Base-by-base conservation (phyloP, 192 early-diverging fungal genomes). In the Dissophora globulifera region DNA sequence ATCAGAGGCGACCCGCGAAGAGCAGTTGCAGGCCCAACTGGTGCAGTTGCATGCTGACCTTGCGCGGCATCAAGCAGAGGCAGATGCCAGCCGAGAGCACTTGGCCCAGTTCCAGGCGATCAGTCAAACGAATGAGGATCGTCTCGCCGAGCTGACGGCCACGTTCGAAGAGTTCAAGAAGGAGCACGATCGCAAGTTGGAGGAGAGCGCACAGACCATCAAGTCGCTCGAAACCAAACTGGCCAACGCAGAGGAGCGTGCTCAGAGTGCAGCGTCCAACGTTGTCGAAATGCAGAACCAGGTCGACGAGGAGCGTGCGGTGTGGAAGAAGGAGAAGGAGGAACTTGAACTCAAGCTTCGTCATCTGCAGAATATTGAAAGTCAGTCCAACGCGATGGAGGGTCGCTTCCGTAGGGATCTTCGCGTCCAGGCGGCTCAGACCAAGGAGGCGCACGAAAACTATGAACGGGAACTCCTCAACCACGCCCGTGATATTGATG, bases 141-240 rank as follows among this genome's bases (percentile, higher is more conserved):
- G 87, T n/a, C 81, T 92, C 49, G 72, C 78, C 6, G 87, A 90
- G 70, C 78, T 92, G 45, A 85, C 86, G 33, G 66, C 80, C 2
- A 85, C 90, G 0, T 93, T 90, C 70, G 93, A 94, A 62, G 69
- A 80, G 43, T 93, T 87, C 70, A 87, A 87, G 65, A 76, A 68
- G 20, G 82, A 84, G 50, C 86, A 82, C 42, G 85, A 86, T 22
- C 40, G 57, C 11, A 54, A 71, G 27, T 35, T 67, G 20, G 65
- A 51, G 10, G 71, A 80, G 50, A 80, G 71, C 31, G 19, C 43
- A 17, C 42, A 78, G 15, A 61, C 61, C 5, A 63, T 78, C 38
- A 60, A 53, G 11, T 55, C 62, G 27, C 74, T 84, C 2, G 85
- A 82, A 52, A 16, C 35, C 16, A 58, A 51, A 30, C 50, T 82